phyloP scores from a whole-genome alignment of 192 early-diverging fungal genomes.

The Spizellomyces punctatus region DNA sequence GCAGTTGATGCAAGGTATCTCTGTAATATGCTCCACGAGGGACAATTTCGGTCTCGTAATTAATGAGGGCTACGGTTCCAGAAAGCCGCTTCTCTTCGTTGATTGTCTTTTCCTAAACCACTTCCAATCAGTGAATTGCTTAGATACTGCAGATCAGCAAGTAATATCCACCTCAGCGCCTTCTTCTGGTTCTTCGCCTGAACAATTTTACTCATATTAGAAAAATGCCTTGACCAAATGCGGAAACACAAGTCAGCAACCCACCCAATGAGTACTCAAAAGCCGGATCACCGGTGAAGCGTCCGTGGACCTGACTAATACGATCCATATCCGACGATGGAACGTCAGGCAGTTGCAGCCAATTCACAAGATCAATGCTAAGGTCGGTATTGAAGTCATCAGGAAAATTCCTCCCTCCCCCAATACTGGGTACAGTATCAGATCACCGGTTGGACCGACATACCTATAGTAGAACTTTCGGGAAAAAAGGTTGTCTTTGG shows the following conservation, averaged over 20 bases:
- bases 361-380: slow-evolving; percentile 54
- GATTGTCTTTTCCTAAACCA: slow-evolving; percentile 29
- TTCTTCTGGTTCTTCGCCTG: slow-evolving; percentile 21
- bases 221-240: neutral
- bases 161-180: slow-evolving; percentile 9
- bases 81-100: slow-evolving; percentile 57
- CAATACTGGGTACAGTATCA: neutral
- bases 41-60: slow-evolving; percentile 54
- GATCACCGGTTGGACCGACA: neutral
- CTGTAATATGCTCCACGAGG: slow-evolving; percentile 56
- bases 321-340: slow-evolving; percentile 40
- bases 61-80: slow-evolving; percentile 49
- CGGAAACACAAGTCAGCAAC: neutral
- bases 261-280: slow-evolving; percentile 45
- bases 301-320: slow-evolving; percentile 41
- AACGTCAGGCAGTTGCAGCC: slow-evolving; percentile 58
- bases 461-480: slow-evolving; percentile 61
- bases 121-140: neutral
- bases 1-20: slow-evolving; percentile 43
- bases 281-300: slow-evolving; percentile 57
- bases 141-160: neutral
- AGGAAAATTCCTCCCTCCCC: neutral
- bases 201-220: neutral
- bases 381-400: neutral
- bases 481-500: slow-evolving; percentile 41